Percentiles rank a stretch among this genome's conserved stretches.
Evolutionary conservation across 805 yeast species (phyloP).

Genomic region (Candida coquimbonensis): DNA sequence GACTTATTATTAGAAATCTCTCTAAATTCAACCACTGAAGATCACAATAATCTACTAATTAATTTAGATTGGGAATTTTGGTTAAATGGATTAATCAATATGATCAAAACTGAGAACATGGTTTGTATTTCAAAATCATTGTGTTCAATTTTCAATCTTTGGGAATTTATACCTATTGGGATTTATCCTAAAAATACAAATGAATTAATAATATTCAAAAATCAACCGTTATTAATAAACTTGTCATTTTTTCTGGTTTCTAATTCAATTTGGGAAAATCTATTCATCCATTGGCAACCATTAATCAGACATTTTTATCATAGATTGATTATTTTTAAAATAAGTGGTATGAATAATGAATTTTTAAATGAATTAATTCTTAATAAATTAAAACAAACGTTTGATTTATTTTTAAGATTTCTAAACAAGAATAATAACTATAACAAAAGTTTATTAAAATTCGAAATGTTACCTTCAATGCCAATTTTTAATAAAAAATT

Average conservation of each 20-base stretch:
- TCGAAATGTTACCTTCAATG: conserved; percentile 20
- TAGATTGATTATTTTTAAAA: conserved; percentile 62
- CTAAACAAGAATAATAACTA: not conserved
- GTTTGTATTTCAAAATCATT: conserved; percentile 57
- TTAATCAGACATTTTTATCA: conserved; percentile 63
- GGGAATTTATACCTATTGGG: conserved; percentile 57
- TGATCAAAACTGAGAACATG: conserved; percentile 58
- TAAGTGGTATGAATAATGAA: conserved; percentile 18
- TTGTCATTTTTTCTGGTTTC: conserved; percentile 30
- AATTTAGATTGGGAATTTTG: conserved; percentile 65
- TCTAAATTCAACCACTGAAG: not conserved
- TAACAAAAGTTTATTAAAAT: conserved; percentile 1
- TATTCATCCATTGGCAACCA: conserved; percentile 77
- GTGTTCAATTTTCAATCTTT: conserved; percentile 61
- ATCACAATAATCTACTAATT: not conserved
- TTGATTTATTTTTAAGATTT: not conserved
- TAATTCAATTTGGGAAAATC: conserved; percentile 41
- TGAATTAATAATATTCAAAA: not conserved
- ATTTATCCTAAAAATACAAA: conserved; percentile 2
- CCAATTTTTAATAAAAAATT: conserved; percentile 45
- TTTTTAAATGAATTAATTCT: no score
- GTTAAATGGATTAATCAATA: conserved; percentile 49
- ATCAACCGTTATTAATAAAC: not conserved
- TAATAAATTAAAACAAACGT: conserved; percentile 1
- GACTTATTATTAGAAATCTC: conserved; percentile 23